phyloP scores from a whole-genome alignment of 306 rosid genomes.

The Prinsepia uniflora region DNA sequence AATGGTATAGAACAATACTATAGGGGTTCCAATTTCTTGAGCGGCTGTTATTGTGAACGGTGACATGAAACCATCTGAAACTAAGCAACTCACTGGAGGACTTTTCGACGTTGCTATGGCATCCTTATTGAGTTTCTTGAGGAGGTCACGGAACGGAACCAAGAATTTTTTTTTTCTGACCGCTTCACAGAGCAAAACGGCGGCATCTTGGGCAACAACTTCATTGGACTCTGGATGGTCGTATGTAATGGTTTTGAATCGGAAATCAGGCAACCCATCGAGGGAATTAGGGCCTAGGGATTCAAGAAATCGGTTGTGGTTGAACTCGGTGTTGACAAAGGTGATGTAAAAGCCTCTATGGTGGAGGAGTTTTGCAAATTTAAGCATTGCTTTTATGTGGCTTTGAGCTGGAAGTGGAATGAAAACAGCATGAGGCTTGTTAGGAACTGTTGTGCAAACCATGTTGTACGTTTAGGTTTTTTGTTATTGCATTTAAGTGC shows the following conservation, averaged over 20 bases:
- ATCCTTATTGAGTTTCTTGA: neutral
- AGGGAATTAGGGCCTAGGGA: neutral
- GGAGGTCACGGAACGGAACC: neutral
- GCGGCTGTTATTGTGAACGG: neutral
- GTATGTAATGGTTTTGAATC: neutral
- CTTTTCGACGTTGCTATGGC: neutral
- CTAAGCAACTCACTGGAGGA: neutral
- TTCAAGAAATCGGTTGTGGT: too few species aligned
- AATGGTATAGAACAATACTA: neutral
- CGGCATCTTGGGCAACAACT: neutral
- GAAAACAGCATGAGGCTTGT: conserved; percentile 17
- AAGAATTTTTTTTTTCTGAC: neutral
- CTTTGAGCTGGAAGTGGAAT: neutral
- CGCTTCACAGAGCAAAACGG: neutral
- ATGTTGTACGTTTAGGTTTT: too few species aligned
- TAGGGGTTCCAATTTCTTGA: conserved; percentile 9
- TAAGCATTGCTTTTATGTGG: conserved; percentile 11
- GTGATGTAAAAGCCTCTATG: conserved; percentile 5
- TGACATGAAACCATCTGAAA: conserved; percentile 13
- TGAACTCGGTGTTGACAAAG: too few species aligned
- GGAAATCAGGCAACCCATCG: neutral
- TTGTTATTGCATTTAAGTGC: too few species aligned
- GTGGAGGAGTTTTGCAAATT: conserved; percentile 12
- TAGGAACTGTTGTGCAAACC: too few species aligned
- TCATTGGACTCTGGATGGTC: neutral